Evolutionary conservation across 345 rosid species (phyloP).

Genomic region (Aethionema arabicum): DNA sequence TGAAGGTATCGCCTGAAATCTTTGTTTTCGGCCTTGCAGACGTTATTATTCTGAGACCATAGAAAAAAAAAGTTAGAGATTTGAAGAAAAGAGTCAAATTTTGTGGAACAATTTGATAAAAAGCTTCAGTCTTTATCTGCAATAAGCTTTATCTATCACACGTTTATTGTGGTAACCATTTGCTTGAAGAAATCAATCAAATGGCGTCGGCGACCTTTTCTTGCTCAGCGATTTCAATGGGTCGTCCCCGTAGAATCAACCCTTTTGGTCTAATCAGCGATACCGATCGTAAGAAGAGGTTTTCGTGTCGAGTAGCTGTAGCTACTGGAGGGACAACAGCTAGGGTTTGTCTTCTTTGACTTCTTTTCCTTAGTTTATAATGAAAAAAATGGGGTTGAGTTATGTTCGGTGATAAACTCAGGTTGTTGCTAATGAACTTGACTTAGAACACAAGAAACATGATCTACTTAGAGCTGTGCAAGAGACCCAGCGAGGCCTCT

Average conservation of each 20-base stretch:
- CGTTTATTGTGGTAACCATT: constrained; percentile 5
- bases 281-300: constrained; percentile 32
- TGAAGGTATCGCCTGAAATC: constrained; percentile 16
- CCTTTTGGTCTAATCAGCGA: constrained; percentile 26
- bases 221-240: constrained; percentile 35
- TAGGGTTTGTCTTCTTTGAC: constrained; percentile 37
- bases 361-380: not conserved
- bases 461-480: constrained; percentile 65
- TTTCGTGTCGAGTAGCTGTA: constrained; percentile 44
- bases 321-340: constrained; percentile 36
- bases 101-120: not conserved
- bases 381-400: not conserved
- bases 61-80: not conserved
- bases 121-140: not conserved
- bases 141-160: constrained; percentile 13
- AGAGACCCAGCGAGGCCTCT: constrained; percentile 71
- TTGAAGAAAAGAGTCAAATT: not conserved
- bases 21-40: not conserved
- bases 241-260: constrained; percentile 29
- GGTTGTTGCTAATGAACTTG: constrained; percentile 49
- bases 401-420: constrained; percentile 29
- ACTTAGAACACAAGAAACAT: constrained; percentile 64
- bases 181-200: constrained; percentile 26
- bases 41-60: not conserved
- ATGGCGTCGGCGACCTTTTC: constrained; percentile 47